These are phyloP conservation scores for Suillus variegatus DNA, from an alignment of 768 basidiomycete species.

Conservation along the genomic window DNA sequence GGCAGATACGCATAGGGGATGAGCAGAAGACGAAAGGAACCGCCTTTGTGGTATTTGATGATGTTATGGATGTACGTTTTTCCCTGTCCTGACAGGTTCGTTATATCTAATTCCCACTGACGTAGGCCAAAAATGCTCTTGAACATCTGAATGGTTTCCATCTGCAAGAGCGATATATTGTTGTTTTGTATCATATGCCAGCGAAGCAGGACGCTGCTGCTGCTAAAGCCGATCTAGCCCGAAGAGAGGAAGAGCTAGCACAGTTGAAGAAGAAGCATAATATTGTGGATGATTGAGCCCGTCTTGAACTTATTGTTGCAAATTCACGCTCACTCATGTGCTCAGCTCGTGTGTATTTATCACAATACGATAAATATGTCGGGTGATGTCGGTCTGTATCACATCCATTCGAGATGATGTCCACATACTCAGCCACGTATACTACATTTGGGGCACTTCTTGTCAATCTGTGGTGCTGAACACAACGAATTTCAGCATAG, in stretches of 20 bases:
- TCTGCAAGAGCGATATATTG: constrained; percentile 96
- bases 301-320: constrained; percentile 13
- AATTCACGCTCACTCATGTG: constrained; percentile 19
- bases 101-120: constrained; percentile 18
- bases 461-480: constrained; percentile 61
- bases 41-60: constrained; percentile 95
- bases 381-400: constrained; percentile 6
- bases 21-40: constrained; percentile 93
- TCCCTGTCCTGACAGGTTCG: background rate
- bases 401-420: constrained; percentile 8
- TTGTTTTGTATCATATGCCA: constrained; percentile 97
- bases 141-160: constrained; percentile 99
- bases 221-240: constrained; percentile 88
- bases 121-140: constrained; percentile 91
- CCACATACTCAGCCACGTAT: constrained; percentile 8
- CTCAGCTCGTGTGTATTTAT: background rate
- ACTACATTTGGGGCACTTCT: constrained; percentile 54
- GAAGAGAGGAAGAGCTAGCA: constrained; percentile 86
- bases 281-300: constrained; percentile 71
- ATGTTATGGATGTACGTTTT: constrained; percentile 86
- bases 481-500: constrained; percentile 5
- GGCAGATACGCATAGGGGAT: constrained; percentile 93
- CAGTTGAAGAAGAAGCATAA: constrained; percentile 86
- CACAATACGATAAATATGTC: constrained; percentile 7
- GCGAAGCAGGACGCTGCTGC: constrained; percentile 95